Evolutionary conservation across 2,329 filamentous ascomycete genomes (phyloP), one percentile per base, ranked within the genome.

Genomic region (Exophiala alcalophila): DNA sequence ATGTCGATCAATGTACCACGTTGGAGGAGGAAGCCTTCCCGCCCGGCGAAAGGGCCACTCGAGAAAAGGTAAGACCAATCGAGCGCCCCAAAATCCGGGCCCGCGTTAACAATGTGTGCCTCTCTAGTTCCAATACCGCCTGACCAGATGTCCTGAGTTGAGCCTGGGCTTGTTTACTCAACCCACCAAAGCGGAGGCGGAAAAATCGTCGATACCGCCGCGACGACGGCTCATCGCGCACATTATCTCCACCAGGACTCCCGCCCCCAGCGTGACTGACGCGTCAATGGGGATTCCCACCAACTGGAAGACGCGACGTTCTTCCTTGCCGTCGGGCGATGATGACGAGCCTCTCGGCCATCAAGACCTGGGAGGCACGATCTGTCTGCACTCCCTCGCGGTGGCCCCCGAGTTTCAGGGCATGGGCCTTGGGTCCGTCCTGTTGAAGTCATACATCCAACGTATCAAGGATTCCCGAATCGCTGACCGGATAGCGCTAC

Each of bases 321-420:
- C 60, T 46, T 61, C 60, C 8, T 51, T 63, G 10, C 47, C 58
- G 23, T 49, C 50, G 11, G 50, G 20, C 29, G 40, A 50, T 12
- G 65, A 69, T 38, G 61, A 65, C 32, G 69, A 74, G 24, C 60
- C 63, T 2, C 59, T 80, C 7, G 87, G 87, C 21, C 86, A 94
- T 63, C 78, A 84, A 55, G 79, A 87, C 45, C 69, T 71, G 11
- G 88, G 88, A 26, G 68, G 80, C 29, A 94, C 86, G 0, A 74
- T 95, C 41, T 86, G 81, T 41, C 68, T 95, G 35, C 90, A 96
- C 65, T 91, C 86, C 0, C 73, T 96, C 4, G 86, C 85, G 12
- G 82, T 95, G 4, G 72, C 84, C 40, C 87, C 86, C 1, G 77
- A 81, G 46, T 79, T 88, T 43, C 86, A 92, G 53, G 73, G 78